These are phyloP conservation scores for Sphagnum fallax DNA, from an alignment of 228 moss, liverwort and hornwort genomes.

Conservation along the genomic window DNA sequence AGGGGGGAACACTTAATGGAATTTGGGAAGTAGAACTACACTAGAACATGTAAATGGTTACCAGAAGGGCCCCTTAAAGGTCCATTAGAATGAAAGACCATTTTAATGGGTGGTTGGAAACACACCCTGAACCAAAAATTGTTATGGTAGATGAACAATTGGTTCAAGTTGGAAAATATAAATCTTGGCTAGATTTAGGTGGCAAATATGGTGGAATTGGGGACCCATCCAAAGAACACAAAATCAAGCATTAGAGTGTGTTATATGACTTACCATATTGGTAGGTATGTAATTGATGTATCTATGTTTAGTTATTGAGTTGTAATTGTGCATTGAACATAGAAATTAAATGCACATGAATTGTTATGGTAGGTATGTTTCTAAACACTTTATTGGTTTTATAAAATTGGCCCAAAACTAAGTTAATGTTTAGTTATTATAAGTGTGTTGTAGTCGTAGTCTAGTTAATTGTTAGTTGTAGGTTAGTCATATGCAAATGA, in stretches of 20 bases:
- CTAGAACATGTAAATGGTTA: not conserved
- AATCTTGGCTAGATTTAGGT: not conserved
- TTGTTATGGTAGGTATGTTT: too few relatives aligned
- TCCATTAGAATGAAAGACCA: not conserved
- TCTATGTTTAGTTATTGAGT: not conserved
- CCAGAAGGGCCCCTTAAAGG: not conserved
- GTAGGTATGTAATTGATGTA: not conserved
- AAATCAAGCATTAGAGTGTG: not conserved
- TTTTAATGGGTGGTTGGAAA: not conserved
- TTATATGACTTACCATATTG: not conserved
- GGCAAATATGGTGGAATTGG: too few relatives aligned
- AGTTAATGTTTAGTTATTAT: too few relatives aligned
- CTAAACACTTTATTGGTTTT: too few relatives aligned
- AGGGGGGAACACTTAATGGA: too few relatives aligned
- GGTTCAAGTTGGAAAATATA: not conserved
- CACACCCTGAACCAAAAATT: not conserved
- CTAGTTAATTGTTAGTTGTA: too few relatives aligned
- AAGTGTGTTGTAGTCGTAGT: too few relatives aligned
- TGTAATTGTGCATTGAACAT: too few relatives aligned
- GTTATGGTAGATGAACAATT: not conserved
- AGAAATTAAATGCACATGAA: too few relatives aligned
- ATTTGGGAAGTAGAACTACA: too few relatives aligned
- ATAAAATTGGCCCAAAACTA: too few relatives aligned
- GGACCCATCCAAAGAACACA: not conserved
- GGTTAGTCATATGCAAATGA: too few relatives aligned